Evolutionary conservation across 441 rosid species (phyloP), one percentile per base, ranked within the genome.

Genomic region (Flueggea neowawraea): DNA sequence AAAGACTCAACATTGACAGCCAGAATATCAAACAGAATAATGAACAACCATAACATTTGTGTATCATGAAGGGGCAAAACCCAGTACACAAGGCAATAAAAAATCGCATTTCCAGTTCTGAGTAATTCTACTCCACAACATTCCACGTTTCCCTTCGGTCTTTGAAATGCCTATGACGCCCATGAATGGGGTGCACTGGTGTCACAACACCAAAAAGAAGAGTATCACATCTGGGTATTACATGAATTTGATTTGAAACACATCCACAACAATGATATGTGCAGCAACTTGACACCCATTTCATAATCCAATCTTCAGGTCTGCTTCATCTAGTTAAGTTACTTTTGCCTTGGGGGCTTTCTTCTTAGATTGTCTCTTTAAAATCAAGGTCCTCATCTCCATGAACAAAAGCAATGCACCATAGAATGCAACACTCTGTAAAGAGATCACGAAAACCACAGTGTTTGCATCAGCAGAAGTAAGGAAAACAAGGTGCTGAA

Each of bases 321-420:
- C 52, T 55, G 67, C 66, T 56, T 72, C 65, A 22, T 56, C 56
- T 31, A 36, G 41, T 60, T 61, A 63, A 11, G 8, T 43, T 60
- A 61, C 73, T 64, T 82, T 76, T 16, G 73, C 48, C 57, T 79
- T 79, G 28, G 69, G 71, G 45, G 67, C 61, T 72, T 73, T 78
- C 68, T 76, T 73, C 82, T 82, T 82, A 53, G 50, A 62, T 43
- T 66, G 79, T 62, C 82, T 80, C 58, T 61, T 71, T 36, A 81
- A 80, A 57, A 80, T 69, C 58, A 75, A 57, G 70, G 80, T 77
- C 65, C 71, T 82, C 82, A 78, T 77, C 50, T 81, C 81, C 5
- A 78, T 33, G 74, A 77, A 82, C 65, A 68, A 80, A 49, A 82
- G 66, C 71, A 82, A 57, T 11, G 82, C 82, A 22, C 87, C 82